Base-by-base conservation (phyloP, 495 filamentous ascomycete genomes). In the Staphylotrichum longicolle region DNA sequence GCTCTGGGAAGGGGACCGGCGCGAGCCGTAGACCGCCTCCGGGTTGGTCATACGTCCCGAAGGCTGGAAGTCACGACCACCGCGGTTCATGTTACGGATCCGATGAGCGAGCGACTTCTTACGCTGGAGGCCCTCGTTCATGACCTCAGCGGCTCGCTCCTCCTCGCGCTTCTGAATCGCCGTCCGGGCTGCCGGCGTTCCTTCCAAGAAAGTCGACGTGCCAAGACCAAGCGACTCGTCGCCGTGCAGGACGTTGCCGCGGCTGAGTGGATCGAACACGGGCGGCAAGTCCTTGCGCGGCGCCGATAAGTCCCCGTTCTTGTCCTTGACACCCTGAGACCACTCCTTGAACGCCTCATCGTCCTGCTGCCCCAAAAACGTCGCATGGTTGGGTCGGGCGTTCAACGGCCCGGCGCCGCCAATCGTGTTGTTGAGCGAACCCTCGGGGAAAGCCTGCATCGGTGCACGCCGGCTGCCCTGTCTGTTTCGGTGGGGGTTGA, bases 401-500 rank as follows among this genome's bases (percentile, higher is more conserved):
- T 93, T 91, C 58, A 91, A 69, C 0, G 95, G 94, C 2, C 95
- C 95, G 9, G 91, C 79, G 11, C 95, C 94, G 45, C 93, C 93
- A 30, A 99, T 75, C 4, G 87, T 85, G 77, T 97, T 98, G 77
- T 99, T 99, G 58, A 86, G 81, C 9, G 91, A 96, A 64, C 87
- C 90, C 62, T 89, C 86, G 20, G 95, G 91, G 75, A 98, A 99
- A 6, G 95, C 95, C 71, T 97, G 88, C 90, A 99, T 96, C 3
- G 95, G 95, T 11, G 94, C 91, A 35, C 89, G 86, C 58, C 86
- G 84, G 63, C 87, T 83, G 54, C 88, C 90, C 67, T 89, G 90
- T 52, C 90, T 86, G 72, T 99, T 99, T 61, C 95, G 89, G 72
- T 94, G 88, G 6, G 95, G 93, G 66, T 97, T 97, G 75, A 92